A percentile compares a stretch with the other conserved stretches of the same genome.
Conservation (phyloP, 2,329 filamentous ascomycete genomes). For the Fusarium tanahbumbuense region DNA sequence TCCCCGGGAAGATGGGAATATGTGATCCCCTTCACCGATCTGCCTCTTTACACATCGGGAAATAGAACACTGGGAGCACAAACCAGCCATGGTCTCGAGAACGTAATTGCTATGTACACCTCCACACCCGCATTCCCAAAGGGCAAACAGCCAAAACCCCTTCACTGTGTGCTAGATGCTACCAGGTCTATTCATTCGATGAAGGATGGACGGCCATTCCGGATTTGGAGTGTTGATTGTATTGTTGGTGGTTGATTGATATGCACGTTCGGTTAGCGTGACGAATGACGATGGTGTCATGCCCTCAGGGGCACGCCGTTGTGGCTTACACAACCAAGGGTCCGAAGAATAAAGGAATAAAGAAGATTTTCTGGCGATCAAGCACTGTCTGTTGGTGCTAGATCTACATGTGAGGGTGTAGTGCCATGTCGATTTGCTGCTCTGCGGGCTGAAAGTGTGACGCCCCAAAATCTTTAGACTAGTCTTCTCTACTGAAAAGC, state of each 20-base stretch:
- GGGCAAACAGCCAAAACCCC: slow-evolving; percentile 8
- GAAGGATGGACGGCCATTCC: slow-evolving; percentile 6
- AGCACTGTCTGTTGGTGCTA: slow-evolving; percentile 10
- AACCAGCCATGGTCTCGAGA: slow-evolving; percentile 15
- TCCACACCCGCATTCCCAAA: neutral
- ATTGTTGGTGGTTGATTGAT: slow-evolving; percentile 24
- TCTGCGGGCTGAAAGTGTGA: slow-evolving; percentile 19
- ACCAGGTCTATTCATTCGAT: slow-evolving; percentile 5
- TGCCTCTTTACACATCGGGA: slow-evolving; percentile 1
- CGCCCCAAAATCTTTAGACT: slow-evolving; percentile 33
- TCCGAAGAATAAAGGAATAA: slow-evolving; percentile 5
- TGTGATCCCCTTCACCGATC: neutral
- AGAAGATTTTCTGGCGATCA: neutral
- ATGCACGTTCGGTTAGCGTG: slow-evolving; percentile 30
- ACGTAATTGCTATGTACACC: neutral
- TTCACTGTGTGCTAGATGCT: slow-evolving; percentile 5
- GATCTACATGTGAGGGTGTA: slow-evolving; percentile 7
- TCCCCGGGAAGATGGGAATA: neutral
- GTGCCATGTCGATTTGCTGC: slow-evolving; percentile 11
- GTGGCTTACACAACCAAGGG: slow-evolving; percentile 20
- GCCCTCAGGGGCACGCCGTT: slow-evolving; percentile 28
- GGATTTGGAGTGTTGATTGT: slow-evolving; percentile 13
- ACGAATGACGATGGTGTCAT: slow-evolving; percentile 33
- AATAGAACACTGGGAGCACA: slow-evolving; percentile 1
- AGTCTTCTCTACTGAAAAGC: slow-evolving; percentile 42